These are phyloP conservation scores for Pichia sorboxylosa DNA, from an alignment of 1,139 yeast species.

Conservation along the genomic window DNA sequence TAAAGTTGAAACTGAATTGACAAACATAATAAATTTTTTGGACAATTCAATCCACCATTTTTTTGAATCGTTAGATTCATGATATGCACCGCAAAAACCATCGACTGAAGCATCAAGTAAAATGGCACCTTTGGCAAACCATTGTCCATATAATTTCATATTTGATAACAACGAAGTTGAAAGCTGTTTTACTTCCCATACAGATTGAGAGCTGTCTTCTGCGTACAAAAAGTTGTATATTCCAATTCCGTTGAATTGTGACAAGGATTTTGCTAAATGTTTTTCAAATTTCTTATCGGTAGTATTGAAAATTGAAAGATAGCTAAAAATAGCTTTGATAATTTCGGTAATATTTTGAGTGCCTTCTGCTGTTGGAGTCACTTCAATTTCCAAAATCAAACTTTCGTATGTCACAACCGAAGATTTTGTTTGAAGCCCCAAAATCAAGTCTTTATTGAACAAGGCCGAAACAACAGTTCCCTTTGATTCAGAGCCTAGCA, in stretches of 20 bases:
- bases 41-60: conserved; percentile 33
- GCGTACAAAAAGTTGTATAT: conserved; percentile 33
- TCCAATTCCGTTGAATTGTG: conserved; percentile 35
- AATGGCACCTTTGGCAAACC: conserved; percentile 31
- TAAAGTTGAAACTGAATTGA: conserved; percentile 20
- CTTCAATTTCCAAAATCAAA: conserved; percentile 30
- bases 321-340: conserved; percentile 21
- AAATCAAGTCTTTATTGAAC: conserved; percentile 25
- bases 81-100: conserved; percentile 20
- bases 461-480: conserved; percentile 30
- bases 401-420: conserved; percentile 27
- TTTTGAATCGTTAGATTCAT: conserved; percentile 22
- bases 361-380: conserved; percentile 35
- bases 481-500: conserved; percentile 50
- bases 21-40: conserved; percentile 23
- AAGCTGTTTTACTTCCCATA: conserved; percentile 35
- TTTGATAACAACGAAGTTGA: conserved; percentile 30
- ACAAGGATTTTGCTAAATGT: conserved; percentile 28
- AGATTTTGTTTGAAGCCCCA: conserved; percentile 29
- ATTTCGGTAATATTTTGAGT: conserved; percentile 23
- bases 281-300: conserved; percentile 13
- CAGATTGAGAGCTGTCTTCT: conserved; percentile 26
- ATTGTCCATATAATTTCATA: conserved; percentile 23
- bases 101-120: conserved; percentile 23
- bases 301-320: conserved; percentile 15